These are phyloP conservation scores for Talinum fruticosum DNA, from an alignment of 148 eudicot species.

Conservation along the genomic window DNA sequence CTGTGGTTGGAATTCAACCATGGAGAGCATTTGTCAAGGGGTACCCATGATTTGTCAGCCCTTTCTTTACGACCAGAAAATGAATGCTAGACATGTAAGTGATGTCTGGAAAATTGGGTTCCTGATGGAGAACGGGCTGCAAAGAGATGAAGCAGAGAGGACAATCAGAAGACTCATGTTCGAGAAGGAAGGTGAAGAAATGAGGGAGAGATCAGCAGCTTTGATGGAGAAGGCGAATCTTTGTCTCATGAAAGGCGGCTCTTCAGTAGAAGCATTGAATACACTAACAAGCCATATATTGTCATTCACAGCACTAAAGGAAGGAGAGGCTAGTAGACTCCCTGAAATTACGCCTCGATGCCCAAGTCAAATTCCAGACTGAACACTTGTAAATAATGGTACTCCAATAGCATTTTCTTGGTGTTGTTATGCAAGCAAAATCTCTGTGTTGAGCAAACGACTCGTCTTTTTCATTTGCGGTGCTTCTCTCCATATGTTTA, in stretches of 20 bases:
- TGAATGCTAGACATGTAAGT: constrained; percentile 43
- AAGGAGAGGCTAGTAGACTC: too few relatives aligned
- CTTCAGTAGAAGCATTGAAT: constrained; percentile 33
- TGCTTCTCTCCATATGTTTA: too few relatives aligned
- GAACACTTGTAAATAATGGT: too few relatives aligned
- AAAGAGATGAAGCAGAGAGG: constrained; percentile 30
- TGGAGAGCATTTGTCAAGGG: constrained; percentile 62
- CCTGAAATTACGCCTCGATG: background rate
- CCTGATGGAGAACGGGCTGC: constrained; percentile 27
- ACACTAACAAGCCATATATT: constrained; percentile 27
- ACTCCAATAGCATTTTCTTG: too few relatives aligned
- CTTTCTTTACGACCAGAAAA: constrained; percentile 37
- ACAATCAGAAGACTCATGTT: constrained; percentile 38
- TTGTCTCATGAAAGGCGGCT: constrained; percentile 33
- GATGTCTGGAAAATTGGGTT: constrained; percentile 52
- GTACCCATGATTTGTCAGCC: constrained; percentile 64
- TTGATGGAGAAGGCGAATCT: constrained; percentile 29
- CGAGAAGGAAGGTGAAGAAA: constrained; percentile 34
- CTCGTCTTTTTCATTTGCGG: too few relatives aligned
- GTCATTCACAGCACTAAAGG: constrained; percentile 15
- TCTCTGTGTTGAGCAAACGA: too few relatives aligned
- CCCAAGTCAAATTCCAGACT: too few relatives aligned
- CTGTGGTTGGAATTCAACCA: constrained; percentile 60
- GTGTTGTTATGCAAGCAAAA: too few relatives aligned
- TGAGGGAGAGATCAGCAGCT: constrained; percentile 19